Evolutionary conservation across 1,284 basidiomycete genomes (phyloP).

Genomic region (Quambalaria eucalypti): DNA sequence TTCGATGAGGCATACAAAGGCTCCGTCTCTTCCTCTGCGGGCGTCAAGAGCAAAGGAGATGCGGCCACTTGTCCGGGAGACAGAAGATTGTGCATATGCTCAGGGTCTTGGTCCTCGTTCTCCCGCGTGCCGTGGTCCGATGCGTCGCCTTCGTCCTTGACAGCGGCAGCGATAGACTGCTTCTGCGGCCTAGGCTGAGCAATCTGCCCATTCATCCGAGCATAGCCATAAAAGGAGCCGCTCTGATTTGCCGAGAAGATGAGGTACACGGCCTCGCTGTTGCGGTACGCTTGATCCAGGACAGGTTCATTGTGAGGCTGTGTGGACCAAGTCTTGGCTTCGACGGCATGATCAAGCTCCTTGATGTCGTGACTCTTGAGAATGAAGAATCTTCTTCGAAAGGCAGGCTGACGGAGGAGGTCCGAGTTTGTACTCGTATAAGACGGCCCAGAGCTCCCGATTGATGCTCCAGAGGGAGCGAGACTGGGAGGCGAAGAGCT

Average conservation of each 20-base stretch:
- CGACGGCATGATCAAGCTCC: slow-evolving; percentile 75
- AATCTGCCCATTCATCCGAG: slow-evolving; percentile 42
- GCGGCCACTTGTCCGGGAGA: no score
- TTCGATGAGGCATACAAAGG: no score
- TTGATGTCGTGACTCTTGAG: slow-evolving; percentile 67
- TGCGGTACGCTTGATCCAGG: slow-evolving; percentile 76
- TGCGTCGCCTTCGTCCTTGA: neutral
- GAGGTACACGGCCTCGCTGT: slow-evolving; percentile 72
- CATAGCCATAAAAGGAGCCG: slow-evolving; percentile 51
- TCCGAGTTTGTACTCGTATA: slow-evolving; percentile 50
- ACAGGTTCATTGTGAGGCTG: slow-evolving; percentile 77
- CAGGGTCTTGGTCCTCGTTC: no score
- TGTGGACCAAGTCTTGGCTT: slow-evolving; percentile 76
- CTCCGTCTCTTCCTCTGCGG: no score
- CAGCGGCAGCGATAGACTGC: neutral
- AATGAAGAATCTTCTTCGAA: slow-evolving; percentile 82
- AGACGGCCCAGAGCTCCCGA: neutral
- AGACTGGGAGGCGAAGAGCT: slow-evolving; percentile 17
- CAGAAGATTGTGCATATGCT: no score
- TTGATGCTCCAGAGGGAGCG: slow-evolving; percentile 19
- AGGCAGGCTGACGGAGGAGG: slow-evolving; percentile 62
- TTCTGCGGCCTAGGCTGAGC: slow-evolving; percentile 1
- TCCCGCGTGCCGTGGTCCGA: no score
- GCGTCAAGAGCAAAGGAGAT: no score
- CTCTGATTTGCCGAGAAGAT: slow-evolving; percentile 88